Evolutionary conservation across 176 grass and related monocot genomes (phyloP), one percentile per base, ranked within the genome.

Genomic region (Poa annua): DNA sequence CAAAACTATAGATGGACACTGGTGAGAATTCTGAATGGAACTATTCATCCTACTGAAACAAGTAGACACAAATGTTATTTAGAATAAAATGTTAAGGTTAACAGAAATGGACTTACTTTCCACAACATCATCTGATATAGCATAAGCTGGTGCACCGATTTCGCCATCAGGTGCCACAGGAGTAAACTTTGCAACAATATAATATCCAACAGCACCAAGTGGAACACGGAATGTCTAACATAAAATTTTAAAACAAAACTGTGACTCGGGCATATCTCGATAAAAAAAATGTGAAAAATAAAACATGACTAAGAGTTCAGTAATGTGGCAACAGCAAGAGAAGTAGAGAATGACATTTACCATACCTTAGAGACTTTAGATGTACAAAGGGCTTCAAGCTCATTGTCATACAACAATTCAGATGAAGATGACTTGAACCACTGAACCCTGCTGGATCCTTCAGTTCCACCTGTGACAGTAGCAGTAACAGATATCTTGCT

Each of bases 131-230:
- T 90, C 85, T 33, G 84, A 93, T 84, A 85, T 77, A 76, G 80
- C 83, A 87, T 91, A 99, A 50, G 93, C 93, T 70, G 96, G 91
- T 92, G 88, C 87, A 81, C 96, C 96, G 51, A 83, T 88, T 96
- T 99, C 96, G 71, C 93, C 96, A 91, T 99, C 93, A 72, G 85
- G 85, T 20, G 86, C 83, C 89, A 84, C 87, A 60, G 93, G 96
- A 92, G 76, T 93, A 83, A 96, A 96, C 87, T 94, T 99, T 52
- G 87, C 96, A 84, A 99, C 89, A 76, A 99, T 86, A 85, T 92
- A 89, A 75, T 75, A 83, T 68, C 96, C 96, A 88, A 93, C 80
- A 82, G 93, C 91, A 61, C 77, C 71, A 63, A 99, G 89, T 85
- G 93, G 93, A 88, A 99, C 82, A 53, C 91, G 85, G 85, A 99